Evolutionary conservation across 2,329 filamentous ascomycete species (phyloP), one percentile per base, ranked within the genome.

Genomic region (Aspergillus piperis): DNA sequence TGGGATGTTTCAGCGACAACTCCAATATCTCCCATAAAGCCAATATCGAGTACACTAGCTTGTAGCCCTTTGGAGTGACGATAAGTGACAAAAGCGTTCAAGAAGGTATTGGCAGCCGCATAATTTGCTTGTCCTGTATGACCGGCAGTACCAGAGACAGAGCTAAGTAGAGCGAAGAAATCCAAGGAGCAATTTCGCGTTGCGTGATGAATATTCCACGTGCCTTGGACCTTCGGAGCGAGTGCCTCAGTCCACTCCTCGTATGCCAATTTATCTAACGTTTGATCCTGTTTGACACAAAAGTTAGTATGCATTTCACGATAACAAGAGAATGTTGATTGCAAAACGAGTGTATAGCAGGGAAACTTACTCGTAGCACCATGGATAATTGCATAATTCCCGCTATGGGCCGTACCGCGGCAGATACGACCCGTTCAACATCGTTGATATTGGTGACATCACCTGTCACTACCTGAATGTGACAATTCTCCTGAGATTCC

Each of bases 81-180:
- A 42, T 72, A 68, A 10, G 57, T 54, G 1, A 66, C 68, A 8
- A 76, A 65, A 1, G 68, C 66, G 44, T 75, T 70, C 7, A 75
- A 64, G 61, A 69, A 78, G 5, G 71, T 65, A 56, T 71, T 72
- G 8, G 68, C 75, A 10, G 75, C 71, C 0, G 71, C 70, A 49
- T 79, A 78, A 58, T 76, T 79, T 3, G 80, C 71, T 53, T 83
- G 71, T 3, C 78, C 75, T 0, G 71, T 60, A 52, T 79, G 79
- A 0, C 81, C 67, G 21, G 48, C 58, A 0, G 66, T 32, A 1
- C 65, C 63, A 1, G 53, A 78, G 3, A 80, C 52, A 3, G 76
- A 78, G 3, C 73, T 72, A 6, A 76, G 67, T 13, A 73, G 63
- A 44, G 77, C 57, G 23, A 71, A 69, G 48, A 70, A 68, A 47